phyloP scores from a whole-genome alignment of 2,329 filamentous ascomycete genomes.

The Fonsecaea monophora region DNA sequence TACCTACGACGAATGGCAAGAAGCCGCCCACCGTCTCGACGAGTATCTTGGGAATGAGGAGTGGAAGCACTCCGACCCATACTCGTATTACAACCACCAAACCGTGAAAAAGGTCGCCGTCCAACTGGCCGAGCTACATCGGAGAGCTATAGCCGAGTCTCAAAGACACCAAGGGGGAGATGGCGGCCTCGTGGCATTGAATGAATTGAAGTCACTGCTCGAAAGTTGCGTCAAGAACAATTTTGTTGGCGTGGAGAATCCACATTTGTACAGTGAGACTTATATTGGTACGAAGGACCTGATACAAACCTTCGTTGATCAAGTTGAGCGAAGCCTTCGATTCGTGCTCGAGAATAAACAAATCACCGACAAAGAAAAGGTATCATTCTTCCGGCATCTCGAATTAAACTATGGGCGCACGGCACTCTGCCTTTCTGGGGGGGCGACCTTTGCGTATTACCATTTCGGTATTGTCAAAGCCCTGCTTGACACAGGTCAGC shows the following conservation, averaged over 20 bases:
- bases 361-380: slow-evolving; percentile 75
- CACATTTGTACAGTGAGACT: slow-evolving; percentile 92
- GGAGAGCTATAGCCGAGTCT: slow-evolving; percentile 50
- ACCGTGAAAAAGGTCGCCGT: slow-evolving; percentile 79
- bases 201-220: slow-evolving; percentile 77
- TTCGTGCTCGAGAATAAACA: slow-evolving; percentile 73
- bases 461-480: slow-evolving; percentile 93
- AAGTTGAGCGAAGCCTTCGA: slow-evolving; percentile 64
- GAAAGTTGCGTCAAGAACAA: slow-evolving; percentile 98
- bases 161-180: slow-evolving; percentile 40
- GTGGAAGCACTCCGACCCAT: slow-evolving; percentile 61
- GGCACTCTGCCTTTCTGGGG: slow-evolving; percentile 89
- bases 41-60: slow-evolving; percentile 73
- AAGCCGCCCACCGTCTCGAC: slow-evolving; percentile 79
- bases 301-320: slow-evolving; percentile 88
- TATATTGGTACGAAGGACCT: slow-evolving; percentile 97
- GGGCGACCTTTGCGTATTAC: slow-evolving; percentile 94
- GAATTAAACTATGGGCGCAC: slow-evolving; percentile 91
- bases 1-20: slow-evolving; percentile 83
- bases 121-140: slow-evolving; percentile 65
- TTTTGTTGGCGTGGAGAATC: slow-evolving; percentile 93
- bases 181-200: slow-evolving; percentile 57
- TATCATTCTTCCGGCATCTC: slow-evolving; percentile 82
- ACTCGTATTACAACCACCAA: slow-evolving; percentile 83
- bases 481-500: slow-evolving; percentile 79